A percentile compares a stretch with the other conserved stretches of the same genome.
Evolutionary conservation across 768 basidiomycete genomes (phyloP).

Genomic region (Tricholoma terreum): DNA sequence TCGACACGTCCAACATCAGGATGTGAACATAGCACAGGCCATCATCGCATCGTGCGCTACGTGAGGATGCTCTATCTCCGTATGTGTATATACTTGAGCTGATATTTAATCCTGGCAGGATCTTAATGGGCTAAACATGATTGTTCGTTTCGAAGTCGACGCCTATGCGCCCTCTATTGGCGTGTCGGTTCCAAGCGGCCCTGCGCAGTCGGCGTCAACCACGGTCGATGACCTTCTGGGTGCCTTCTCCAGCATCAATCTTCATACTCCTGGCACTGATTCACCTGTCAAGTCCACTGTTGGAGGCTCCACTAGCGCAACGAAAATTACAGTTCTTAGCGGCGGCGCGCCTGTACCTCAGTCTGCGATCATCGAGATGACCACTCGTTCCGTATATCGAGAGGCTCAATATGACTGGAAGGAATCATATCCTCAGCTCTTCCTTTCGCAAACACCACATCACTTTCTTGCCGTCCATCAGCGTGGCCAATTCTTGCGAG

Average conservation of each 20-base stretch:
- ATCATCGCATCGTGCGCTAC: constrained; percentile 62
- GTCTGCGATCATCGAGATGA: constrained; percentile 43
- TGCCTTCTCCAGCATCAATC: constrained; percentile 29
- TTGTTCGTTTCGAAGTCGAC: constrained; percentile 59
- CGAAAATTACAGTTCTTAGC: constrained; percentile 20
- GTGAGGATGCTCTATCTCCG: constrained; percentile 34
- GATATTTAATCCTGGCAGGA: constrained; percentile 35
- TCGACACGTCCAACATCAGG: constrained; percentile 46
- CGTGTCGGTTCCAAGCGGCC: constrained; percentile 16
- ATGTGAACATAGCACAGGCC: constrained; percentile 50
- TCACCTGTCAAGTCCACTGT: constrained; percentile 14
- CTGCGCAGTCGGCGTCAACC: background rate
- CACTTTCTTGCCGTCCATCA: constrained; percentile 59
- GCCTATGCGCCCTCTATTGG: constrained; percentile 32
- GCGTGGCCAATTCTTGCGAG: constrained; percentile 47
- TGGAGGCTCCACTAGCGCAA: constrained; percentile 5
- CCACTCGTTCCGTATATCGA: constrained; percentile 37
- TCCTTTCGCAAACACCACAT: constrained; percentile 63
- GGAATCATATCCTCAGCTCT: constrained; percentile 63
- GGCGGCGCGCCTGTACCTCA: constrained; percentile 36
- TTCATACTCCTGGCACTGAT: constrained; percentile 19
- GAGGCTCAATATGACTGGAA: constrained; percentile 46
- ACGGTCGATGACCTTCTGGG: constrained; percentile 36
- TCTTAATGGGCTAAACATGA: constrained; percentile 52
- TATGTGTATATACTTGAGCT: background rate